Base-by-base conservation (phyloP, 2,329 filamentous ascomycete species). In the Epichloe scottii region DNA sequence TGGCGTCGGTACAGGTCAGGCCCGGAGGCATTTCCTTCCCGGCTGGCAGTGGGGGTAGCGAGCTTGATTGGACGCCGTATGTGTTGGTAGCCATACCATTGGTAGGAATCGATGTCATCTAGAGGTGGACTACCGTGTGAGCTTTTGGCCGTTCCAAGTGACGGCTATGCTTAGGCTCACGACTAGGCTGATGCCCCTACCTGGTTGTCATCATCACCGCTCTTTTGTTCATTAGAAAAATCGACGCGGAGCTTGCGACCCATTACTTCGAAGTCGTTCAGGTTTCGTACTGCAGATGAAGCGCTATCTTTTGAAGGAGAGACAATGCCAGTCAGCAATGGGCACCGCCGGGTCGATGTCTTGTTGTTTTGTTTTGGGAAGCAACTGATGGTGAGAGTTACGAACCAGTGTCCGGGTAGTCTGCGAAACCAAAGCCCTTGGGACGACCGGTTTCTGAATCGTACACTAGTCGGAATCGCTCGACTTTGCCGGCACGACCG, bases 181-280 rank as follows among this genome's bases (percentile, higher is more conserved):
- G 11, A 35, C 43, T 21, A 33, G 14, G n/a, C 5, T 37, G 12
- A 23, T 40, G 6, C 17, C 26, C 38, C 14, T 42, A 56, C 52
- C 45, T 56, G 59, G 53, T 54, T 61, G 40, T 68, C 68, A 55
- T 76, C 80, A 51, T 85, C 82, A 54, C 84, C 82, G 55, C 78
- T 84, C 59, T 85, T 85, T 57, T 89, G 88, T 66, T 96, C 91
- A 67, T 95, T 95, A 53, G 88, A 93, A 69, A 94, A 98, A 68
- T 97, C 93, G 51, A 98, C 93, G 54, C 90, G 82, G 56, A 98
- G 78, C 68, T 95, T 95, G 61, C 93, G 82, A 51, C 89, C 89
- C 84, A 95, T 94, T 63, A 96, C 83, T 66, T 97, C 91, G 70
- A 89, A 84, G 67, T 95, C 89, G 71, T 97, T 95, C 49, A 97